These are phyloP conservation scores for Saprolegnia parasitica DNA, from an alignment of 352 stramenopile genomes.

Conservation along the genomic window DNA sequence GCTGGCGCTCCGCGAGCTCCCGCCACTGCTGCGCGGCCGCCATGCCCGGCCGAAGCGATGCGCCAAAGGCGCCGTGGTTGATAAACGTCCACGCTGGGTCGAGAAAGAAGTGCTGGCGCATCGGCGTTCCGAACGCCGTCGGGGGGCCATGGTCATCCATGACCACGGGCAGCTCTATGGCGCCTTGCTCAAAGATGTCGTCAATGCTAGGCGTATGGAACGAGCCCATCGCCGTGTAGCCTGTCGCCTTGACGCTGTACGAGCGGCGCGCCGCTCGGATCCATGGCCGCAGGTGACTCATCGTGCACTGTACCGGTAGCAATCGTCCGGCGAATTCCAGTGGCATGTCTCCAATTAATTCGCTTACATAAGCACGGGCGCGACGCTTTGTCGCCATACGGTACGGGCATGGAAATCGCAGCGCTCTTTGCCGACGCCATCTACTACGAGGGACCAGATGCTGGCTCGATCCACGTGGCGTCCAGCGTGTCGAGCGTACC, in stretches of 20 bases:
- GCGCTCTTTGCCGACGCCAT: not conserved
- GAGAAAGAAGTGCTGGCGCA: conserved; percentile 46
- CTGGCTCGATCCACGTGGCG: too few relatives aligned
- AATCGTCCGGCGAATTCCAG: not conserved
- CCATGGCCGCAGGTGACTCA: not conserved
- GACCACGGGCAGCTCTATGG: conserved; percentile 25
- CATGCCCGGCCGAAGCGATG: conserved; percentile 57
- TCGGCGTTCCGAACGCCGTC: conserved; percentile 23
- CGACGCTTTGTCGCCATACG: not conserved
- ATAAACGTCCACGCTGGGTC: conserved; percentile 86
- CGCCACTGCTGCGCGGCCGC: conserved; percentile 75
- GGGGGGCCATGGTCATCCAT: conserved; percentile 31
- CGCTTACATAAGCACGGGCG: not conserved
- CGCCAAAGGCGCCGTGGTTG: conserved; percentile 93
- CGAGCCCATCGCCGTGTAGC: conserved; percentile 70
- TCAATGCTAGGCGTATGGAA: conserved; percentile 66
- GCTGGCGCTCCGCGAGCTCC: conserved; percentile 76
- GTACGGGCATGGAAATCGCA: not conserved
- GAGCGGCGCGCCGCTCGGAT: too few relatives aligned
- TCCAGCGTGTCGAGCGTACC: too few relatives aligned
- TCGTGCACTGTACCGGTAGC: not conserved
- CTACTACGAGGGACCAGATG: too few relatives aligned
- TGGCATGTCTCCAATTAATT: not conserved
- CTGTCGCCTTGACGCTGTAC: conserved; percentile 17
- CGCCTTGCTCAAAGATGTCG: conserved; percentile 42